Evolutionary conservation across 2,329 filamentous ascomycete genomes (phyloP), one percentile per base, ranked within the genome.

Genomic region (Tricladium varicosporioides): DNA sequence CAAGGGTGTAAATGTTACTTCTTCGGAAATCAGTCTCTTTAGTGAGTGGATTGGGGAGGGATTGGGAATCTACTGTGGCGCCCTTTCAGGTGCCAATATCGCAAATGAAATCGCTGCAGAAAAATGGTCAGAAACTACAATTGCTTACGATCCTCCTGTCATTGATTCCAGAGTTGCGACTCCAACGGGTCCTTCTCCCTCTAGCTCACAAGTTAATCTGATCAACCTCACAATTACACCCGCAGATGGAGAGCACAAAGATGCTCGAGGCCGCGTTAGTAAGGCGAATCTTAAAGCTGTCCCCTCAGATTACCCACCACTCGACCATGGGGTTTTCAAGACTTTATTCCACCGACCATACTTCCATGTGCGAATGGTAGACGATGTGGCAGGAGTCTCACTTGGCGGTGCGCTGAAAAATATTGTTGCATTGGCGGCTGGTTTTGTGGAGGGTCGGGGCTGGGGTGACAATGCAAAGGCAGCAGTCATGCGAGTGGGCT

Each of bases 391-490:
- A 0, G 94, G 94, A 64, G 93, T 97, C 1, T 97, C 94, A 5
- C 86, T 99, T 33, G 89, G 92, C 45, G 94, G 94, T 59, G 94
- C 94, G 0, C 79, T 99, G 65, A 99, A 99, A 81, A 99, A 99
- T 78, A 88, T 99, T 63, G 91, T 99, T 54, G 94, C 94, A 5
- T 78, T 99, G 15, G 93, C 92, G 5, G 92, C 94, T 32, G 94
- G 94, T 57, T 99, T 96, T 73, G 92, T 97, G 46, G 91, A 96
- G 63, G 94, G 94, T 36, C 84, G 93, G 60, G 93, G 93, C 63
- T 99, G 94, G 93, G 94, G 94, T 69, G 92, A 97, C 78, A 99
- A 97, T 67, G 93, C 93, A 64, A 97, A 99, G 78, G 92, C 94
- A n/a, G 94, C 94, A 47, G 87, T 99, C 59, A 97, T 99, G 91